Evolutionary conservation across 2,329 filamentous ascomycete genomes (phyloP), one percentile per base, ranked within the genome.

Genomic region (Passalora sequoiae): DNA sequence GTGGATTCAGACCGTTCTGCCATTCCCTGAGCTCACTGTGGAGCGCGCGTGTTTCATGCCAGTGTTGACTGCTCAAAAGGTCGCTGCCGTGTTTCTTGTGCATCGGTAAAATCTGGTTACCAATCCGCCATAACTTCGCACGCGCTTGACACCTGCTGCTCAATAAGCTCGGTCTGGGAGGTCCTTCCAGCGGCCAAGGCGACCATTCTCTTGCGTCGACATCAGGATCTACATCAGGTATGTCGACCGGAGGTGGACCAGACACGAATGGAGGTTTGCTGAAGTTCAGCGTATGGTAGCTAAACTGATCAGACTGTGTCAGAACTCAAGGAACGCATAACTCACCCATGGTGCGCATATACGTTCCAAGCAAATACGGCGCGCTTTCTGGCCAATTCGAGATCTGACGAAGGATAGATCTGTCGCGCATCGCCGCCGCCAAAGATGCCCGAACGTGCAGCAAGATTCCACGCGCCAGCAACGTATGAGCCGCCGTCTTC

Each of bases 281-380:
- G 36, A 37, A 43, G 19, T n/a, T 43, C 6, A 47, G 25, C 7
- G 24, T 31, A 24, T 47, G 24, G n/a, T 37, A 37, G 13, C 45
- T 40, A 3, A 27, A 2, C 4, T 15, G 10, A 22, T 38, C 13
- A 39, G 39, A 9, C n/a, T 8, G 3, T 6, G 31, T 17, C 15
- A n/a, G 12, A 32, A 10, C 4, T n/a, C 16, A 4, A 4, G 3
- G 12, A 13, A 8, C 12, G 15, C 3, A 1, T 10, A 13, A 4
- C 20, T 36, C 24, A 47, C 45, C 40, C 45, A 27, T 47, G 45
- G 37, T 43, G 35, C 4, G 40, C 29, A 24, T 47, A 40, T 8
- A 43, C 33, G 9, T 32, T 32, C 45, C 45, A 47, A 6, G 45
- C 45, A 9, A 43, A 47, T 6, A 15, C 22, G 6, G 45, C 45